Percentiles rank a stretch among this genome's conserved stretches.
Conservation (phyloP, 352 stramenopile genomes). For the Pelagophyceae sp. region DNA sequence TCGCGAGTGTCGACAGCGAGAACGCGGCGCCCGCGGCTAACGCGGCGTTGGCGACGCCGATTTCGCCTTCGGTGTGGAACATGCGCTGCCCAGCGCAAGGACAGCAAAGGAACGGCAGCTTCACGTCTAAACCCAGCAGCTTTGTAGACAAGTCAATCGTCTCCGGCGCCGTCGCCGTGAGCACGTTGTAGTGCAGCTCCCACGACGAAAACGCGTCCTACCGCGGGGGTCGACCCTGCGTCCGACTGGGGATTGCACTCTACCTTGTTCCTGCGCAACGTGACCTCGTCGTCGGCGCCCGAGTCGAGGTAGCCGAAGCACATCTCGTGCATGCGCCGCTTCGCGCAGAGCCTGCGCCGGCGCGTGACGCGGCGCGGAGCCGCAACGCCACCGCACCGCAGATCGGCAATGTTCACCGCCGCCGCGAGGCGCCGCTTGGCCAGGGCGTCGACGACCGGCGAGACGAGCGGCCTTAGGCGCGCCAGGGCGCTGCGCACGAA, state of each 20-base stretch:
- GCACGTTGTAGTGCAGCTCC: conserved; percentile 83
- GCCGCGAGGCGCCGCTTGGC: conserved; percentile 38
- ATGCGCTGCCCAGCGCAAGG: conserved; percentile 80
- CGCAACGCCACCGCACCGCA: no score
- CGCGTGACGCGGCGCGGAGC: no score
- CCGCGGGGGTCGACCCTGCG: no score
- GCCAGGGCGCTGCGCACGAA: not conserved
- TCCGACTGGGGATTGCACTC: no score
- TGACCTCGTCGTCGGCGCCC: conserved; percentile 83
- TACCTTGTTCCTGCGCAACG: conserved; percentile 52
- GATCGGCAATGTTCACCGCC: conserved; percentile 22
- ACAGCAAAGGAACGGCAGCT: conserved; percentile 82
- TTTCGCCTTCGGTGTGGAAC: conserved; percentile 85
- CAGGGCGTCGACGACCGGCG: conserved; percentile 51
- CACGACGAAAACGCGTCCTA: conserved; percentile 77
- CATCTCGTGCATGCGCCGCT: conserved; percentile 41
- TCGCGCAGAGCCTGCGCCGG: not conserved
- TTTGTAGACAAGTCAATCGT: conserved; percentile 78
- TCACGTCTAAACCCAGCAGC: conserved; percentile 73
- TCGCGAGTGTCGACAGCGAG: conserved; percentile 82
- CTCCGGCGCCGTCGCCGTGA: conserved; percentile 73
- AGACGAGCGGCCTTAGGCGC: conserved; percentile 26
- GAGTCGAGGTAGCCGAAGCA: conserved; percentile 61
- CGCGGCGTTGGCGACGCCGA: conserved; percentile 63
- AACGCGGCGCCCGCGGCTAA: conserved; percentile 73